Conservation (phyloP, 2,329 filamentous ascomycete genomes). For the Pestalotiopsis sp. region DNA sequence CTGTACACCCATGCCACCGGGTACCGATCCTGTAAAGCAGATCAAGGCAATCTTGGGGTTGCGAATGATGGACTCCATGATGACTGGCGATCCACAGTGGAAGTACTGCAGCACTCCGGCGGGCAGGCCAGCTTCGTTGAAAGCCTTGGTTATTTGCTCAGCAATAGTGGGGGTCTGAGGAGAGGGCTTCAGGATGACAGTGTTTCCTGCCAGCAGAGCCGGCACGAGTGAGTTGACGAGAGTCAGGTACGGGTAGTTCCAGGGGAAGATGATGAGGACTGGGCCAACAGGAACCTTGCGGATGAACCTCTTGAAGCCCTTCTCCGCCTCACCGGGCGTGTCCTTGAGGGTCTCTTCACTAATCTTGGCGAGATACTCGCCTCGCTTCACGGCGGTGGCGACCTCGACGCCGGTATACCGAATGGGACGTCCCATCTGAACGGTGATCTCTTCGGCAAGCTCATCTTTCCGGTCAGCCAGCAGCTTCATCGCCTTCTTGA, state of each 20-base stretch:
- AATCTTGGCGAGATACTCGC: conserved; percentile 84
- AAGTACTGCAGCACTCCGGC: conserved; percentile 87
- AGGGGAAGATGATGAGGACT: conserved; percentile 87
- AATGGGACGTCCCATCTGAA: conserved; percentile 95
- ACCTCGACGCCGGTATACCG: conserved; percentile 84
- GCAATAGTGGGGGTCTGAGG: conserved; percentile 92
- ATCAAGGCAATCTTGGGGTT: conserved; percentile 78
- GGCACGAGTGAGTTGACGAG: conserved; percentile 91
- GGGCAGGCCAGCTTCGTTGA: conserved; percentile 79
- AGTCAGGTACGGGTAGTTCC: conserved; percentile 97
- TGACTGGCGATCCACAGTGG: conserved; percentile 78
- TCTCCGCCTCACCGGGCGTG: conserved; percentile 79
- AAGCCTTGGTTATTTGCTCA: conserved; percentile 79
- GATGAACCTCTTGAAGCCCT: conserved; percentile 89
- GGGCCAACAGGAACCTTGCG: conserved; percentile 86
- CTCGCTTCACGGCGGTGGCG: conserved; percentile 80
- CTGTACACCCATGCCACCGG: conserved; percentile 84
- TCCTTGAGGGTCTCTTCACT: conserved; percentile 78
- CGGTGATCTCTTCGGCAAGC: conserved; percentile 81
- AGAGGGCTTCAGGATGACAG: conserved; percentile 91
- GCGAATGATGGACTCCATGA: conserved; percentile 78
- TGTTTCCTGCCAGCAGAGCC: conserved; percentile 87
- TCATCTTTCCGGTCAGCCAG: conserved; percentile 75
- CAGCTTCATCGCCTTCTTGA: conserved; percentile 76
- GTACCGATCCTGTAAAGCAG: conserved; percentile 93